Base-by-base conservation (phyloP, 2,329 filamentous ascomycete genomes). In the Hymenoscyphus linearis region DNA sequence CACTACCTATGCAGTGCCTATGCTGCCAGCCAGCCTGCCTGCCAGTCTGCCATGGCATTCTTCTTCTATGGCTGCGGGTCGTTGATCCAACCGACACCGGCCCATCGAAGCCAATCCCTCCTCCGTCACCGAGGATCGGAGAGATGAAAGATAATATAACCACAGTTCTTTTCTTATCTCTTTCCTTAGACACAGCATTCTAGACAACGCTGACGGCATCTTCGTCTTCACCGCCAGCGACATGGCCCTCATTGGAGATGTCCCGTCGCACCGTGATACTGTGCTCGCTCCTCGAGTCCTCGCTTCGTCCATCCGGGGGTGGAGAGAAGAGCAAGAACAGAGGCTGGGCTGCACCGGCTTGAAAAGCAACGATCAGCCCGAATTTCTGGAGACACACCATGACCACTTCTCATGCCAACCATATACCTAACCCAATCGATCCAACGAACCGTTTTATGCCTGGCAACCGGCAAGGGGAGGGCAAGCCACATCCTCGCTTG, bases 341-440 rank as follows among this genome's bases (percentile, higher is more conserved):
- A 31, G 27, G 27, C 27, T 31, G 27, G 27, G 27, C 27, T 31
- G n/a, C 27, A 4, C 27, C 22, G 25, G 36, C 10, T 52, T 54
- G 57, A 55, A n/a, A n/a, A 9, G 31, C 31, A 31, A 9, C 31
- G 31, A 59, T 53, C 57, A 57, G 35, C 31, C 54, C 58, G 58
- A 36, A 52, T 55, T 13, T 18, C 57, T 62, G 57, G 57, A 40
- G 60, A 62, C 53, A 57, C 53, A 37, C 57, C 16, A 52, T 62
- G 36, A 44, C 34, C 12, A 13, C 25, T 25, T 50, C 10, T 13
- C 44, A 9, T 22, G 22, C 18, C 37, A 44, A 44, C 37, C 37
- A 44, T 9, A 44, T 31, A 31, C 22, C 18, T 10, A 47, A 53
- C 50, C 50, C 35, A 34, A 37, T 27, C 53, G 26, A 25, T 25